These are phyloP conservation scores for Platanthera guangdongensis DNA, from an alignment of 106 monocot genomes.

Conservation along the genomic window DNA sequence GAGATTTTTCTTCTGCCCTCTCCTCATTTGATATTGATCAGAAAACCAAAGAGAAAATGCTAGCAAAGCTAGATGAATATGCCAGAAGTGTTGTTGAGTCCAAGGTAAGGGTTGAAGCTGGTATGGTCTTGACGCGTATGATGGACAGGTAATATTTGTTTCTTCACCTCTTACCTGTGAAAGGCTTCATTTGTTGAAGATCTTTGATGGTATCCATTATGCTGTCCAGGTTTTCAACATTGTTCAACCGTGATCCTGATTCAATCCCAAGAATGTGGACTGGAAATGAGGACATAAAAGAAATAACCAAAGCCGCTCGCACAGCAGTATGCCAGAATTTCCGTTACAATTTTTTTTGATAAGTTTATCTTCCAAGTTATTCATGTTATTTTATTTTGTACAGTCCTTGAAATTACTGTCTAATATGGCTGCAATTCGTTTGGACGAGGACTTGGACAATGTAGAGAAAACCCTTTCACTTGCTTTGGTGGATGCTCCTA, in stretches of 20 bases:
- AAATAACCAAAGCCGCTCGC: slow-evolving; percentile 85
- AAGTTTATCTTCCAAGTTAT: not conserved
- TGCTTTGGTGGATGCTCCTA: slow-evolving; percentile 49
- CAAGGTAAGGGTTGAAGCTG: slow-evolving; percentile 85
- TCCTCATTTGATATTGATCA: slow-evolving; percentile 69
- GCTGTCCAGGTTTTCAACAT: slow-evolving; percentile 58
- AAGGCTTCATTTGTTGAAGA: not conserved
- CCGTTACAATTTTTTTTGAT: not conserved
- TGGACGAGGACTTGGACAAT: slow-evolving; percentile 64
- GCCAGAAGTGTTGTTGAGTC: slow-evolving; percentile 78
- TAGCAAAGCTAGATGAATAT: slow-evolving; percentile 46
- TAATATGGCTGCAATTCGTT: slow-evolving; percentile 69
- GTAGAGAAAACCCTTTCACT: slow-evolving; percentile 66
- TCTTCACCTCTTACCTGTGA: not conserved
- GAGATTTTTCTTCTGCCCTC: slow-evolving; percentile 50
- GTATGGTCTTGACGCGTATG: slow-evolving; percentile 79
- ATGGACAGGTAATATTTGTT: slow-evolving; percentile 63
- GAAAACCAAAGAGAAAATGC: slow-evolving; percentile 49
- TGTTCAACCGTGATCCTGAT: slow-evolving; percentile 84
- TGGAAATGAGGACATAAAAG: slow-evolving; percentile 86
- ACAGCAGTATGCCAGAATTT: slow-evolving; percentile 36
- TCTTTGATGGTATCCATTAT: not conserved
- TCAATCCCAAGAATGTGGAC: slow-evolving; percentile 96
- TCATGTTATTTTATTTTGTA: slow-evolving; percentile 11
- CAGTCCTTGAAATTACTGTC: slow-evolving; percentile 93